phyloP scores from a whole-genome alignment of 116 monocot species.

The Cymodocea nodosa region DNA sequence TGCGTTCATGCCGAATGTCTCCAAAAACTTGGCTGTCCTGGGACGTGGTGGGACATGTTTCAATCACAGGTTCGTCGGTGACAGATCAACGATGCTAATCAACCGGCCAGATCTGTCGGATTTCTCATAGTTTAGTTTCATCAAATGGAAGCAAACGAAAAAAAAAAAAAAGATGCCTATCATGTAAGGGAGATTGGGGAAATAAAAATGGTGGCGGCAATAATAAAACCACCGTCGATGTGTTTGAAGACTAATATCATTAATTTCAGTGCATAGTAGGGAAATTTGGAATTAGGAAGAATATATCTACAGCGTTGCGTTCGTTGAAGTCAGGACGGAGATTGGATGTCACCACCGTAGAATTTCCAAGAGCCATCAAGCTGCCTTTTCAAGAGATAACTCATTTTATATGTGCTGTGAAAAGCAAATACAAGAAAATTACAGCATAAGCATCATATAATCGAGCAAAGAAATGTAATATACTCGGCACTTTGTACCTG shows the following conservation, averaged over 20 bases:
- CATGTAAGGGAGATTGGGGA: neutral
- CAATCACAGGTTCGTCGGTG: too few species aligned
- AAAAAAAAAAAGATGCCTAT: neutral
- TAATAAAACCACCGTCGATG: neutral
- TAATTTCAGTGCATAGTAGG: neutral
- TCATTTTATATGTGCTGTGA: conserved; percentile 72
- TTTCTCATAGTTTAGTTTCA: neutral
- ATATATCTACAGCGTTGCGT: conserved; percentile 4
- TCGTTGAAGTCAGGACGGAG: neutral
- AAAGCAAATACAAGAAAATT: conserved; percentile 4
- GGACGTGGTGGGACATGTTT: too few species aligned
- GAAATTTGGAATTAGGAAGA: neutral
- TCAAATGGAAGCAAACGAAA: neutral
- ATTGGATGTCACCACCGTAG: conserved; percentile 28
- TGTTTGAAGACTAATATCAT: neutral
- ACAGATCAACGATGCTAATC: neutral
- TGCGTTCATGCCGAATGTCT: too few species aligned
- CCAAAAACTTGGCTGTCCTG: too few species aligned
- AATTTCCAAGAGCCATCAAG: conserved; percentile 86
- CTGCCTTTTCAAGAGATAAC: conserved; percentile 57
- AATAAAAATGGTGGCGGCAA: neutral
- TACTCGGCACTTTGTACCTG: conserved; percentile 38
- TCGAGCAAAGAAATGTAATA: neutral
- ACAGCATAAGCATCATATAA: neutral
- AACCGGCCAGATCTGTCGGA: neutral